These are phyloP conservation scores for Monascus purpureus DNA, from an alignment of 495 filamentous ascomycete species.

Conservation along the genomic window DNA sequence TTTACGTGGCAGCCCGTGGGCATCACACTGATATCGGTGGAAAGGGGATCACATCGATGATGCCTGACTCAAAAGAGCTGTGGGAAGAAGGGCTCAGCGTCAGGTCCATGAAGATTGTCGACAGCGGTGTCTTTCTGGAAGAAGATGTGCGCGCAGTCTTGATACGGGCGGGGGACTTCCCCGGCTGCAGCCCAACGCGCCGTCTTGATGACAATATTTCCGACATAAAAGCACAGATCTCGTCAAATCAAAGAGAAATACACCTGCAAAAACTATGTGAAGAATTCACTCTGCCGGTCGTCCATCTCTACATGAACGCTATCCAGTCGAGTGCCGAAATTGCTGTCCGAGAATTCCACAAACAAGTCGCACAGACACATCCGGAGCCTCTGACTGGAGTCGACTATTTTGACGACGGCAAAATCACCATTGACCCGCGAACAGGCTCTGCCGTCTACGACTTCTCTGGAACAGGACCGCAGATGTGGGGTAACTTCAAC, in stretches of 20 bases:
- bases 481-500: constrained; percentile 83
- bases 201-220: constrained; percentile 87
- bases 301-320: constrained; percentile 82
- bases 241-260: constrained; percentile 91
- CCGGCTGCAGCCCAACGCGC: constrained; percentile 77
- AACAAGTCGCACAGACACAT: constrained; percentile 57
- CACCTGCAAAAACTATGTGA: constrained; percentile 63
- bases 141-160: constrained; percentile 66
- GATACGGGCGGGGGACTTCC: constrained; percentile 64
- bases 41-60: constrained; percentile 90
- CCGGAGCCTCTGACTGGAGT: constrained; percentile 56
- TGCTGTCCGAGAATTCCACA: constrained; percentile 67
- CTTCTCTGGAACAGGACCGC: constrained; percentile 60
- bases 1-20: constrained; percentile 82
- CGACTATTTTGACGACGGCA: constrained; percentile 84
- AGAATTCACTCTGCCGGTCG: constrained; percentile 81
- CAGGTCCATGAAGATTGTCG: constrained; percentile 85
- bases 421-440: constrained; percentile 59
- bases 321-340: constrained; percentile 87
- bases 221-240: constrained; percentile 88
- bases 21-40: constrained; percentile 76
- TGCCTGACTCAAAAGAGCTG: constrained; percentile 78
- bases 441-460: constrained; percentile 75
- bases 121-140: constrained; percentile 76
- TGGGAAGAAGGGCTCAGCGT: constrained; percentile 88